Evolutionary conservation across 2,329 filamentous ascomycete genomes (phyloP), one percentile per base, ranked within the genome.

Genomic region (Fusarium siculi): DNA sequence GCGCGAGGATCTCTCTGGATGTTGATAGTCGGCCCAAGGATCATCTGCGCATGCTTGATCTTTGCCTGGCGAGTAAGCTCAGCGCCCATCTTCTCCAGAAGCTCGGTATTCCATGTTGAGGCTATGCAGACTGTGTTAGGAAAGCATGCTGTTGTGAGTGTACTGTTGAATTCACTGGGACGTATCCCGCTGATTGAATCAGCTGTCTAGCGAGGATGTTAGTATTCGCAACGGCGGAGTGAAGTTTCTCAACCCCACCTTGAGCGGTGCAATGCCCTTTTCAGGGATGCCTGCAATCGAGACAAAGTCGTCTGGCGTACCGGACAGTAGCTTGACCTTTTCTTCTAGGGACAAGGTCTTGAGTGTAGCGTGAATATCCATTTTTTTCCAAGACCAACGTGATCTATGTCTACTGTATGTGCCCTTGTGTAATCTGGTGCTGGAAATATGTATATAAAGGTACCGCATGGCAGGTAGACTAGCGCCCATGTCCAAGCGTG

Each of bases 1-100:
- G 69, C 72, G 10, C 66, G 55, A 16, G 66, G 70, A 18, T 68
- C 69, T 12, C 63, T 56, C 15, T 74, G 61, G 0, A 73, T 74
- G 9, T 74, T 71, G 5, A 74, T 74, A 0, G 69, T 74, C 3
- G 66, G 72, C 1, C 71, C 72, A 0, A 74, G 30, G 12, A 74
- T 72, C 28, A 49, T 55, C 8, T 36, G 49, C 1, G 68, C 59
- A 50, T 74, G 68, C 5, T 56, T 43, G 9, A 55, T 55, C 25
- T 55, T 55, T 8, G 37, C 52, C 14, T 55, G 52, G 10, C 37
- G 19, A 19, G 52, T 32, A 0, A 55, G 15, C 4, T 43, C 52
- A 55, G 10, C 5, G 8, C 52, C 37, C 37, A 55, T 43, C 6
- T 43, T 23, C 21, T 23, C 36, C 6, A 55, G 2, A 6, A 55